Conservation (phyloP, 202 grass and related monocot genomes). For the Digitaria exilis region DNA sequence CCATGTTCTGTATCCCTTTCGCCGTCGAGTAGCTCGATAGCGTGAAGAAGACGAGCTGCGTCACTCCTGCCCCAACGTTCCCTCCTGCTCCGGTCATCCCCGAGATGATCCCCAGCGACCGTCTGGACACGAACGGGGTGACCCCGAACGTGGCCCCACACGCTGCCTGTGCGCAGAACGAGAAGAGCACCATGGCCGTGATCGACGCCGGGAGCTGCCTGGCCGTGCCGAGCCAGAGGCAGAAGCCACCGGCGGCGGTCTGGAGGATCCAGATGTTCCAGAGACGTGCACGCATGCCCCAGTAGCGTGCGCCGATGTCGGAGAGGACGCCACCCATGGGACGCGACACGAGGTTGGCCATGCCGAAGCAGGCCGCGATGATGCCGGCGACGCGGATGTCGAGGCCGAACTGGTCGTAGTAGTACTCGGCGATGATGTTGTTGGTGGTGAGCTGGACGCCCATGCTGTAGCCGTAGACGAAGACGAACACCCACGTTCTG, state of each 20-base stretch:
- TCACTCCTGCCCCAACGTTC: constrained; percentile 70
- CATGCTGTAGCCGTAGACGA: constrained; percentile 83
- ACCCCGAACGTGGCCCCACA: constrained; percentile 83
- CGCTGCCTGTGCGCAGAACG: constrained; percentile 75
- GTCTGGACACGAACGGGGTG: constrained; percentile 73
- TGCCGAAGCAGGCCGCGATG: constrained; percentile 86
- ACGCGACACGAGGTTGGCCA: constrained; percentile 80
- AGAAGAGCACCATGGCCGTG: constrained; percentile 70
- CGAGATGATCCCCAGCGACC: constrained; percentile 79
- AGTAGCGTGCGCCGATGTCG: constrained; percentile 56
- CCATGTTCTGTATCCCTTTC: constrained; percentile 62
- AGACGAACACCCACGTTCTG: constrained; percentile 75
- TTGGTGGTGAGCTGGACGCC: constrained; percentile 87
- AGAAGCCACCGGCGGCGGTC: constrained; percentile 81
- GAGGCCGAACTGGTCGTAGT: constrained; percentile 73
- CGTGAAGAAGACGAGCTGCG: constrained; percentile 88
- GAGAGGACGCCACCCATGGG: constrained; percentile 69
- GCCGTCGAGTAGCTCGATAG: constrained; percentile 57
- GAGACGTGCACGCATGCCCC: constrained; percentile 77
- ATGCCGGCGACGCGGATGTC: constrained; percentile 69
- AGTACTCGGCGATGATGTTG: constrained; percentile 91
- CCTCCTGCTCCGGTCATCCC: constrained; percentile 74
- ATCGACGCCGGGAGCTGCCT: constrained; percentile 50
- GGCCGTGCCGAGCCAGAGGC: constrained; percentile 68
- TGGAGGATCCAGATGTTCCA: constrained; percentile 95